Evolutionary conservation across 2,329 filamentous ascomycete species (phyloP).

Genomic region (Xylariales sp.): DNA sequence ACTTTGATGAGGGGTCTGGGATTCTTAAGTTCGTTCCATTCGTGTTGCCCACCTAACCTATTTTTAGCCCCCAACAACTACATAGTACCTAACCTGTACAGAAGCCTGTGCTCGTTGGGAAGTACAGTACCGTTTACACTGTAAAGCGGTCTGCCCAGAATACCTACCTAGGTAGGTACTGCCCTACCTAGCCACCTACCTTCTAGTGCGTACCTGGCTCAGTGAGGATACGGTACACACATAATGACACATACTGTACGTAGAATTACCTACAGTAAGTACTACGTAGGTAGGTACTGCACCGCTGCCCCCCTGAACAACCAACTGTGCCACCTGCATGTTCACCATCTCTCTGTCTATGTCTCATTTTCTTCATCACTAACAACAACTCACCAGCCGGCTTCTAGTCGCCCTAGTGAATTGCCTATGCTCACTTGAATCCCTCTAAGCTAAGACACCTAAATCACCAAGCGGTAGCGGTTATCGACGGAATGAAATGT

Average conservation of each 20-base stretch:
- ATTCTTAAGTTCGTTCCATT: background rate
- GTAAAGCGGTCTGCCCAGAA: too few species aligned
- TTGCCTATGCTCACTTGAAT: background rate
- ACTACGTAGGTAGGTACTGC: too few species aligned
- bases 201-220: too few species aligned
- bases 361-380: conserved; percentile 2
- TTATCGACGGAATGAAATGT: conserved; percentile 9
- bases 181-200: background rate
- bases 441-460: background rate
- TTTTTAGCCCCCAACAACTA: conserved; percentile 14
- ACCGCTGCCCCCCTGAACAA: background rate
- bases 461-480: background rate
- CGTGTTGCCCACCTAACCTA: background rate
- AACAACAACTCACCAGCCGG: conserved; percentile 15
- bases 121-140: too few species aligned
- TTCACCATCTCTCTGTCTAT: background rate
- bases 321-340: background rate
- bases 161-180: too few species aligned
- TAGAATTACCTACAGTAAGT: too few species aligned
- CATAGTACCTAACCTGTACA: too few species aligned
- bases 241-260: too few species aligned
- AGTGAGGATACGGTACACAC: too few species aligned
- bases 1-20: conserved; percentile 27
- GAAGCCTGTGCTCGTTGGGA: too few species aligned
- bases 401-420: background rate